Evolutionary conservation across 305 asterid genomes (phyloP).

Genomic region (Rubia peregrina): DNA sequence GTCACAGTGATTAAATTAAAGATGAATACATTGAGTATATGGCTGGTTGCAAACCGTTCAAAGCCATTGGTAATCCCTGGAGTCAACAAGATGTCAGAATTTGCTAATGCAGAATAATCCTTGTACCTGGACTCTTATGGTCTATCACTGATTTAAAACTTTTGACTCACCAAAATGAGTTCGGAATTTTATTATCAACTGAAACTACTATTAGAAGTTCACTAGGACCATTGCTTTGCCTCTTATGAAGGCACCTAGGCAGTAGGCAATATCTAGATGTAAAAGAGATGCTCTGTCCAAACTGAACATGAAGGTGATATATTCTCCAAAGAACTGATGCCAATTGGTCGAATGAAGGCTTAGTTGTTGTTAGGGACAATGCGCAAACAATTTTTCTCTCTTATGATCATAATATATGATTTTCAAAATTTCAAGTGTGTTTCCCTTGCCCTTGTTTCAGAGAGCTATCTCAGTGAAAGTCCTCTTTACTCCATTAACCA

Average conservation of each 20-base stretch:
- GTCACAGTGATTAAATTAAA: not conserved
- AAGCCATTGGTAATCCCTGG: not conserved
- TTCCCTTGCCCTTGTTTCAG: not conserved
- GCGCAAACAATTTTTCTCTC: not conserved
- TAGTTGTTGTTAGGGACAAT: not conserved
- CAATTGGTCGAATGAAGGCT: too few species aligned
- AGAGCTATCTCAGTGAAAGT: not conserved
- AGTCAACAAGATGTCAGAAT: not conserved
- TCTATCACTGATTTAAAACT: not conserved
- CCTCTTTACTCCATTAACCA: not conserved
- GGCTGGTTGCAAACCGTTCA: not conserved
- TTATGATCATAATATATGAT: not conserved
- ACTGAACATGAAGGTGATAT: not conserved
- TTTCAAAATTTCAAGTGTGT: not conserved
- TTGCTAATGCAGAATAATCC: not conserved
- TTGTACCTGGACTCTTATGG: not conserved
- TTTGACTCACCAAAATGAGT: conserved; percentile 3
- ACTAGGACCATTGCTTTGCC: not conserved
- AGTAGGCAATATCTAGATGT: not conserved
- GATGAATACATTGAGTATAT: not conserved
- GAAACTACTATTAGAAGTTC: not conserved
- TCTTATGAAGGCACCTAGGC: too few species aligned
- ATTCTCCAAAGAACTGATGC: too few species aligned
- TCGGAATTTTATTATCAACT: not conserved
- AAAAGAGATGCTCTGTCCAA: not conserved